Percentiles rank a stretch among this genome's conserved stretches.
Evolutionary conservation across 345 rosid genomes (phyloP).

Genomic region (Theobroma cacao): DNA sequence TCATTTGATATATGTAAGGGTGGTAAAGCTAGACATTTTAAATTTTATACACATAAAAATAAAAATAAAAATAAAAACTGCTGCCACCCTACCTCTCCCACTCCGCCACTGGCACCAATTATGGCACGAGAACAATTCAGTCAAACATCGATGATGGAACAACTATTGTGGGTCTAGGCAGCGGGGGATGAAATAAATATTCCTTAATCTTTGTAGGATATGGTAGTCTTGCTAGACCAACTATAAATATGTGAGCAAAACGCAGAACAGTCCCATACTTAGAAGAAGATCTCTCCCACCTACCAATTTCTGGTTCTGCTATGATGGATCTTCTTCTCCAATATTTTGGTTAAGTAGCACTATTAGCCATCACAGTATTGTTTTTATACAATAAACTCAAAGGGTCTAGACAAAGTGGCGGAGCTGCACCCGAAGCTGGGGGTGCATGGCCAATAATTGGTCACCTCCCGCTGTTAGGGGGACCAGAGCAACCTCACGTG

Average conservation of each 20-base stretch:
- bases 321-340: background rate
- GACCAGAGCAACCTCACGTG: conserved; percentile 22
- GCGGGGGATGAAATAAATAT: too few species aligned
- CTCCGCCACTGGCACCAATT: too few species aligned
- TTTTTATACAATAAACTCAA: conserved; percentile 15
- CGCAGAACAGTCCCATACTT: background rate
- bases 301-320: background rate
- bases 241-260: background rate
- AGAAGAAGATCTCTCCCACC: background rate
- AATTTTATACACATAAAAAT: too few species aligned
- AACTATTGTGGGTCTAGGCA: too few species aligned
- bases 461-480: conserved; percentile 25
- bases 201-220: too few species aligned
- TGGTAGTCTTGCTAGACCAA: background rate
- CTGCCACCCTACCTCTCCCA: too few species aligned
- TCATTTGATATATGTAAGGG: too few species aligned
- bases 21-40: too few species aligned
- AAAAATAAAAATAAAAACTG: too few species aligned
- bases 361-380: conserved; percentile 5
- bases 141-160: too few species aligned
- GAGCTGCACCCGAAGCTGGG: conserved; percentile 22
- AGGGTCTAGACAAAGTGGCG: conserved; percentile 3
- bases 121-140: too few species aligned
- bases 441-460: conserved; percentile 48
- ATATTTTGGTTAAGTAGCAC: background rate